Base-by-base conservation (phyloP, 2,329 filamentous ascomycete species). In the Pseudocercospora eumusae region DNA sequence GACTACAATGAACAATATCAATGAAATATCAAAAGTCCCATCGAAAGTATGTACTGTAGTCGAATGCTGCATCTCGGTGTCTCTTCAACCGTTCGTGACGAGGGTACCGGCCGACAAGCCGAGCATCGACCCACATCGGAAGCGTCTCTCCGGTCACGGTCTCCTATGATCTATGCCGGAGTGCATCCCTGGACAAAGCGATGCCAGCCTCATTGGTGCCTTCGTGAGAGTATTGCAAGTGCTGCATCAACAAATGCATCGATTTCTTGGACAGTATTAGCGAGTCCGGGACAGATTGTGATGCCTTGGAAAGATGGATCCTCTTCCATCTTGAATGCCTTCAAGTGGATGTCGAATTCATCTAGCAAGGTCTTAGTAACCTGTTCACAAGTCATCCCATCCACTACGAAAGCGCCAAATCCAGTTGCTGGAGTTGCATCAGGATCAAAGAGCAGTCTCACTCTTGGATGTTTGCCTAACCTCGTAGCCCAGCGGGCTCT, bases 321-420 rank as follows among this genome's bases (percentile, higher is more conserved):
- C 50, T 54, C 50, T 54, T 54, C 50, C 50, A 54, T 54, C 50
- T 54, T 28, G 25, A 54, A 54, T 3, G 27, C 50, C 28, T 54
- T 54, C 25, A 54, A 11, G 18, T 33, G 23, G n/a, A 54, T 54
- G 27, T 31, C 4, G 9, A 10, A 36, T 13, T 54, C 27, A 11
- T 54, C 27, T 8, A 54, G 31, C 50, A 54, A 21, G 8, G 18
- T 33, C 5, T 18, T 25, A 5, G 27, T 20, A 13, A 54, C 36
- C 3, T 36, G 13, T 13, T 54, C 27, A 36, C 18, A 15, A 11
- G n/a, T 18, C 50, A 54, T 36, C 3, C 31, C 23, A 15, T 54
- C 23, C 4, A 54, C 28, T 13, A 28, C 27, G 28, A 54, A 54
- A 0, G 50, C 50, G 7, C 50, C 50, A 36, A 54, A 54, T 11